These are phyloP conservation scores for Harrya chromipes DNA, from an alignment of 768 basidiomycete genomes.

Conservation along the genomic window DNA sequence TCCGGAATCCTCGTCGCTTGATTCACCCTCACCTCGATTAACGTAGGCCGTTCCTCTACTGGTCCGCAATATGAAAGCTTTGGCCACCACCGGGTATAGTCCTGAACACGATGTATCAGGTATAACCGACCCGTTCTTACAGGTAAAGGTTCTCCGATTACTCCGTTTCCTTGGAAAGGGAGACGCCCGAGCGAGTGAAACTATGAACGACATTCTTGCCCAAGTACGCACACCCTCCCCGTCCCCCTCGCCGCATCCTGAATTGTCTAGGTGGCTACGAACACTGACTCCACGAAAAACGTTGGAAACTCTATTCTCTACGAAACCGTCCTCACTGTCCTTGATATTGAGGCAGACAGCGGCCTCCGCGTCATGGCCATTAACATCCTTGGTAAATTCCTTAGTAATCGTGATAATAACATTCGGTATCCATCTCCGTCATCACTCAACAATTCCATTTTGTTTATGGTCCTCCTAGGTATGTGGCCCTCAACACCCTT, in stretches of 20 bases:
- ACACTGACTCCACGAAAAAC: conserved; percentile 96
- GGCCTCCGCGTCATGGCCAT: conserved; percentile 98
- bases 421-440: conserved; percentile 67
- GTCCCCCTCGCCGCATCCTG: not conserved
- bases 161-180: conserved; percentile 85
- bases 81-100: conserved; percentile 95
- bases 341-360: conserved; percentile 96
- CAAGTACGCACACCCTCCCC: conserved; percentile 50
- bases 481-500: conserved; percentile 95
- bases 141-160: conserved; percentile 89
- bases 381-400: conserved; percentile 97
- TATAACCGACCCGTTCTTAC: conserved; percentile 94
- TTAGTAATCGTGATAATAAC: conserved; percentile 97
- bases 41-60: conserved; percentile 84
- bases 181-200: conserved; percentile 84
- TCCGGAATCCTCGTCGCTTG: conserved; percentile 6
- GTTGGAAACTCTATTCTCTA: conserved; percentile 98
- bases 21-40: conserved; percentile 5
- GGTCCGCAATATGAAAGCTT: conserved; percentile 90
- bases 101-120: conserved; percentile 99
- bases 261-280: conserved; percentile 83
- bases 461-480: conserved; percentile 46
- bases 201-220: conserved; percentile 98
- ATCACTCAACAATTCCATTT: not conserved
- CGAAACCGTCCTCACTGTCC: conserved; percentile 92